phyloP scores from a whole-genome alignment of 345 rosid genomes.

The Salix exigua region DNA sequence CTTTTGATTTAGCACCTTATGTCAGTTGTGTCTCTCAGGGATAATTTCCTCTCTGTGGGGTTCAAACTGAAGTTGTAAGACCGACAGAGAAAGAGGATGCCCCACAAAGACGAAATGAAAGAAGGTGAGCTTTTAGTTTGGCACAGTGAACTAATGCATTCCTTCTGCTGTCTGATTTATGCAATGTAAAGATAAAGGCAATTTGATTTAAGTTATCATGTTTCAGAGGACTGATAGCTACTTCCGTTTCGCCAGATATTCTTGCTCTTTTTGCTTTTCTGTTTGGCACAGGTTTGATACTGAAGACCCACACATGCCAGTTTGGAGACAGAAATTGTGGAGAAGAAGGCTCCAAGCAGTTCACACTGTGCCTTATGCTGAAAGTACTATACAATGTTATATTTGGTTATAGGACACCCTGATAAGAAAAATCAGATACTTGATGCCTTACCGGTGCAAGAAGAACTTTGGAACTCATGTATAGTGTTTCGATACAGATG shows the following conservation, averaged over 20 bases:
- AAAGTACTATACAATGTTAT: background rate
- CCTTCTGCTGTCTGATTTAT: background rate
- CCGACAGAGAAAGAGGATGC: background rate
- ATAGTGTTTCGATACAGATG: background rate
- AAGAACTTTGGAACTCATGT: background rate
- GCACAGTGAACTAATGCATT: background rate
- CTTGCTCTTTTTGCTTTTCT: background rate
- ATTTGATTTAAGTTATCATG: no score
- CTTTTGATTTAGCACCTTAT: background rate
- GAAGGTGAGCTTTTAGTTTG: background rate
- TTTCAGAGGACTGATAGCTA: background rate
- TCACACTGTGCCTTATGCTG: background rate
- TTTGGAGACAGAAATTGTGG: background rate
- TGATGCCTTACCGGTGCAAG: background rate
- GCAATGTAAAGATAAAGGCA: background rate
- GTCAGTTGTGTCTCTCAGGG: conserved; percentile 32
- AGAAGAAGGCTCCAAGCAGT: background rate
- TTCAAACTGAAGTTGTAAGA: conserved; percentile 51
- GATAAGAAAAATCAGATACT: background rate
- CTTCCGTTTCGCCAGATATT: background rate
- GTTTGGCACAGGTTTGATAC: background rate
- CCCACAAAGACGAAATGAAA: background rate
- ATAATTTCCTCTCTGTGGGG: conserved; percentile 53
- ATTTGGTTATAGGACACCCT: background rate
- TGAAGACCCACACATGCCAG: background rate